phyloP scores from a whole-genome alignment of 1,284 basidiomycete genomes.

The Microbotryum silenes-acaulis region DNA sequence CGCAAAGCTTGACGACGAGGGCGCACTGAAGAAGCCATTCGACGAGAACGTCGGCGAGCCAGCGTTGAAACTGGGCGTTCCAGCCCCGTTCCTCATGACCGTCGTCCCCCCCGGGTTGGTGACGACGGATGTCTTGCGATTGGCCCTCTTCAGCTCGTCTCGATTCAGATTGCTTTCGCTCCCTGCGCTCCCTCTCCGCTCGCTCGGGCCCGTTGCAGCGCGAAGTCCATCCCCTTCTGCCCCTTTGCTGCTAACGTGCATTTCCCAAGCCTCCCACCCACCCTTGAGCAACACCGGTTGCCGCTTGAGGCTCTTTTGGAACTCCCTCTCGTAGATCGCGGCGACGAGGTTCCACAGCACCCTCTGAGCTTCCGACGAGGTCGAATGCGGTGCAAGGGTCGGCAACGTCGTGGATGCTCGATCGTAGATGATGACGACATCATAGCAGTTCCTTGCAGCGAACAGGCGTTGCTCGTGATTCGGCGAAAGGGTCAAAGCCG shows the following conservation, averaged over 20 bases:
- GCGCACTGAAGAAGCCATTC: neutral
- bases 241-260: constrained; percentile 53
- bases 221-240: constrained; percentile 42
- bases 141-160: constrained; percentile 20
- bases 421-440: constrained; percentile 86
- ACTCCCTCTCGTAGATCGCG: constrained; percentile 65
- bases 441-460: constrained; percentile 72
- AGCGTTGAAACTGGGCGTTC: neutral
- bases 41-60: neutral
- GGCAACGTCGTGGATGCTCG: constrained; percentile 54
- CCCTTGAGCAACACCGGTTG: constrained; percentile 78
- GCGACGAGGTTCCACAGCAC: constrained; percentile 47
- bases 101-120: neutral
- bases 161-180: neutral
- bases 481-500: constrained; percentile 64
- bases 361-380: constrained; percentile 13
- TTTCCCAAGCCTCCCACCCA: constrained; percentile 75
- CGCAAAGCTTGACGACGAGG: neutral
- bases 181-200: neutral
- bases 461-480: constrained; percentile 64
- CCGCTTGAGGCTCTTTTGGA: constrained; percentile 62
- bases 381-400: constrained; percentile 11
- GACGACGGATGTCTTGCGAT: constrained; percentile 15
- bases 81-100: constrained; percentile 3
- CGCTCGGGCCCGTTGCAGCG: constrained; percentile 37